Evolutionary conservation across 352 stramenopile species (phyloP), one percentile per base, ranked within the genome.

Genomic region (Pilasporangium apinafurcum): DNA sequence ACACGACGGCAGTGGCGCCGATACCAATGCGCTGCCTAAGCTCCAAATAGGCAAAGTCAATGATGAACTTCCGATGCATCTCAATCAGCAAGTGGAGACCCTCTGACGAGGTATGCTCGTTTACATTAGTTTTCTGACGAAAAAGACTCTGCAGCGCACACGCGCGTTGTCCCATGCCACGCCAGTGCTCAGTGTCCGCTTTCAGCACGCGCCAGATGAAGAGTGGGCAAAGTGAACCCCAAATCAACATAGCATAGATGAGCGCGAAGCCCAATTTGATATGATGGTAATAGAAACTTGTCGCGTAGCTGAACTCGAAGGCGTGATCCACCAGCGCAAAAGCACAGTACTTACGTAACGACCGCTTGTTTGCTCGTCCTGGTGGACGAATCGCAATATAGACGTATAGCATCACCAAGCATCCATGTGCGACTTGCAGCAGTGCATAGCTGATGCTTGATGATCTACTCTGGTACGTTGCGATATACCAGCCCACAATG

Each of bases 151-250:
- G 79, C 0, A 89, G 55, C 22, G 56, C 47, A 6, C 71, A 68
- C 0, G 76, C 79, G 25, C 76, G 71, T 24, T 63, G 50, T 9
- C 74, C 72, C 0, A 92, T 44, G 2, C 78, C 75, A 17, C 78
- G 63, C 78, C 78, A 91, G 46, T 91, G 62, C 34, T 69, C 65
- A 7, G 78, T 91, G 38, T 91, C 78, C 3, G 78, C 78, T 17
- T 66, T 70, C 10, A 92, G 56, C 14, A 89, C 59, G 42, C 76
- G 62, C 76, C 73, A 89, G 44, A 90, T 53, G 4, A 69, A 37
- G 2, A 59, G 9, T 0, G 55, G 62, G 25, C 37, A 66, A 3
- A 51, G 12, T 10, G 53, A 51, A 1, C 32, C 37, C 37, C 55
- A 69, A 8, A 68, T 40, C 0, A 61, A 33, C 1, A 53, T 59